phyloP scores from a whole-genome alignment of 1,284 basidiomycete species.

The Ceraceosorus bombacis region DNA sequence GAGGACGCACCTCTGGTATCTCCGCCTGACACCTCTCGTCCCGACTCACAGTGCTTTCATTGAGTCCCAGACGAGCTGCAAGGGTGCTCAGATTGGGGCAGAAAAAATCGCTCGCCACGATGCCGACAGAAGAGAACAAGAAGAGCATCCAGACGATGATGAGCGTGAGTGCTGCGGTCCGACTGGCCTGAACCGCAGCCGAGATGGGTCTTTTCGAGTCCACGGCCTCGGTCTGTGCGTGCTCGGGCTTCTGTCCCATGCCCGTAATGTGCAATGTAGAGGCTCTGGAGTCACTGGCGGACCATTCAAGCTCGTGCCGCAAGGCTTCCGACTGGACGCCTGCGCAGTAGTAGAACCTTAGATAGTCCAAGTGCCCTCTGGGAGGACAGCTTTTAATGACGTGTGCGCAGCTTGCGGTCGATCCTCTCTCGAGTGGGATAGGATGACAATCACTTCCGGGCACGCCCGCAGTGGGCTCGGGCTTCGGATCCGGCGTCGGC shows the following conservation, averaged over 20 bases:
- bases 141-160: constrained; percentile 35
- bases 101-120: constrained; percentile 46
- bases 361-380: constrained; percentile 33
- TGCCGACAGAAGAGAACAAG: constrained; percentile 42
- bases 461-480: too few species aligned
- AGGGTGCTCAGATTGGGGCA: constrained; percentile 44
- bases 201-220: not conserved
- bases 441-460: constrained; percentile 12
- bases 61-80: constrained; percentile 35
- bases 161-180: constrained; percentile 15
- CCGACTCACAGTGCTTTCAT: constrained; percentile 31
- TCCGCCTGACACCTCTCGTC: too few species aligned
- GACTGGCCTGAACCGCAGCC: constrained; percentile 14
- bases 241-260: too few species aligned
- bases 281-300: not conserved
- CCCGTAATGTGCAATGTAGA: too few species aligned
- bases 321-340: constrained; percentile 9
- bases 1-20: not conserved
- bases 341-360: constrained; percentile 41
- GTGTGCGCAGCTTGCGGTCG: constrained; percentile 22
- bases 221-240: too few species aligned
- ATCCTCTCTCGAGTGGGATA: constrained; percentile 11
- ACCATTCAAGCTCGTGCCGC: not conserved
- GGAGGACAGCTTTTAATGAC: constrained; percentile 26
- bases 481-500: too few species aligned